A percentile compares a stretch with the other conserved stretches of the same genome.
Evolutionary conservation across 306 rosid genomes (phyloP).

Genomic region (Argentina anserina): DNA sequence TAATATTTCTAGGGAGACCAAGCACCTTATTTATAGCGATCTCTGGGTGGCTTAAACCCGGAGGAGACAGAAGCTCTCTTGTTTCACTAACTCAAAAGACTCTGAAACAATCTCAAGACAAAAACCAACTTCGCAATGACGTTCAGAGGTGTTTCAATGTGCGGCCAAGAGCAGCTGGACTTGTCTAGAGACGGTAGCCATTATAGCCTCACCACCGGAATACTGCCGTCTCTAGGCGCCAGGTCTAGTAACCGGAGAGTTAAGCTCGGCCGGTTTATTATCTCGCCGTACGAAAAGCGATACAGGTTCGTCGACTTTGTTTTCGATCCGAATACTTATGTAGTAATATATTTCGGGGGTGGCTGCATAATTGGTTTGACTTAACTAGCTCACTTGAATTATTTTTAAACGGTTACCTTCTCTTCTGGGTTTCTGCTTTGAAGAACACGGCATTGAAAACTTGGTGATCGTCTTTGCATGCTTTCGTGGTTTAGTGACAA

Average conservation of each 20-base stretch:
- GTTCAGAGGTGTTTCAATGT: slow-evolving; percentile 30
- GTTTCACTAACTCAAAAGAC: not conserved
- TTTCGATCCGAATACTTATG: not conserved
- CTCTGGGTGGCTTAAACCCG: not conserved
- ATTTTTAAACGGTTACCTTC: not conserved
- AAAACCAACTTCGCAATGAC: not conserved
- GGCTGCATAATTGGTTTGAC: slow-evolving; percentile 9
- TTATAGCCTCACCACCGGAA: slow-evolving; percentile 67
- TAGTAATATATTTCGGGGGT: not conserved
- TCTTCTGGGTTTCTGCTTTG: slow-evolving; percentile 2
- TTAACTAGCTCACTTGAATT: not conserved
- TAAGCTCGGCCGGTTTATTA: slow-evolving; percentile 37
- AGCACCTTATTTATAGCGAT: not conserved
- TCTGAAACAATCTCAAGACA: not conserved
- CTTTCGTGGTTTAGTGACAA: not conserved
- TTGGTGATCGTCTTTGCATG: not conserved
- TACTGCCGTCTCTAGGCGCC: slow-evolving; percentile 85
- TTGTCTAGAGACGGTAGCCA: slow-evolving; percentile 80
- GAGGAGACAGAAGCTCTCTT: not conserved
- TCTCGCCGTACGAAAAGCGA: slow-evolving; percentile 71
- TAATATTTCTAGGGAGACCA: not conserved
- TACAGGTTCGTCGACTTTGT: slow-evolving; percentile 55
- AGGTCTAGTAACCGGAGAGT: slow-evolving; percentile 51
- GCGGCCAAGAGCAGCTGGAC: slow-evolving; percentile 59
- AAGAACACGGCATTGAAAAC: slow-evolving; percentile 11